These are phyloP conservation scores for Flaveria trinervia DNA, from an alignment of 129 eudicot genomes.

Conservation along the genomic window DNA sequence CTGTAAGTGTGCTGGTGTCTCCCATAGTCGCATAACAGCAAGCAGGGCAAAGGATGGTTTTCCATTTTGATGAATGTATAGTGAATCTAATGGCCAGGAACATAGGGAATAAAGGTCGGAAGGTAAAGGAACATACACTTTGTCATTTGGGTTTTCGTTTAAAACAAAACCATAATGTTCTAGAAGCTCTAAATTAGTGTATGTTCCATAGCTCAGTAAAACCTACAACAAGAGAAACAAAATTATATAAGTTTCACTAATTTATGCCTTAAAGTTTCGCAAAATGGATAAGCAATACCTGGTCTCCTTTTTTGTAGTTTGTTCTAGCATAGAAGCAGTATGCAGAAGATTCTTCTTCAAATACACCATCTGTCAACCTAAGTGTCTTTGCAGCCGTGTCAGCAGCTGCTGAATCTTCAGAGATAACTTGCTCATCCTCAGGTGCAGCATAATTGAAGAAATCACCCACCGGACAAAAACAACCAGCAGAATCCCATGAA, in stretches of 20 bases:
- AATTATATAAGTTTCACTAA: neutral
- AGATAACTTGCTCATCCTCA: constrained; percentile 50
- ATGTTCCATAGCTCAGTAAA: constrained; percentile 92
- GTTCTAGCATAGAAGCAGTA: constrained; percentile 85
- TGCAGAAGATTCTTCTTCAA: constrained; percentile 54
- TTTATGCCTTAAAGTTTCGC: neutral
- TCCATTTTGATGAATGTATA: constrained; percentile 69
- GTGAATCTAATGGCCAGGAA: constrained; percentile 71
- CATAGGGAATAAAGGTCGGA: constrained; percentile 51
- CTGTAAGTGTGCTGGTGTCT: constrained; percentile 62
- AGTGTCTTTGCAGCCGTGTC: constrained; percentile 34
- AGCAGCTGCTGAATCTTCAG: constrained; percentile 27
- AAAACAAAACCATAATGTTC: constrained; percentile 92
- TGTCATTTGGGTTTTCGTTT: constrained; percentile 73
- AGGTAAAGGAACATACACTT: constrained; percentile 65
- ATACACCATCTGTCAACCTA: constrained; percentile 85
- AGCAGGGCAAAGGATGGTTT: constrained; percentile 81
- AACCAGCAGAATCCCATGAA: constrained; percentile 95
- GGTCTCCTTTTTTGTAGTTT: constrained; percentile 66
- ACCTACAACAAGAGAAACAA: constrained; percentile 48
- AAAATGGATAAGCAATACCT: constrained; percentile 51
- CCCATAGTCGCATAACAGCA: constrained; percentile 77
- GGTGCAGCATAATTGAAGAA: constrained; percentile 93
- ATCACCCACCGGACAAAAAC: constrained; percentile 97
- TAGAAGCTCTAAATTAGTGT: constrained; percentile 90